Percentiles rank a stretch among this genome's conserved stretches.
Conservation (phyloP, 306 rosid genomes). For the Malus sieversii region DNA sequence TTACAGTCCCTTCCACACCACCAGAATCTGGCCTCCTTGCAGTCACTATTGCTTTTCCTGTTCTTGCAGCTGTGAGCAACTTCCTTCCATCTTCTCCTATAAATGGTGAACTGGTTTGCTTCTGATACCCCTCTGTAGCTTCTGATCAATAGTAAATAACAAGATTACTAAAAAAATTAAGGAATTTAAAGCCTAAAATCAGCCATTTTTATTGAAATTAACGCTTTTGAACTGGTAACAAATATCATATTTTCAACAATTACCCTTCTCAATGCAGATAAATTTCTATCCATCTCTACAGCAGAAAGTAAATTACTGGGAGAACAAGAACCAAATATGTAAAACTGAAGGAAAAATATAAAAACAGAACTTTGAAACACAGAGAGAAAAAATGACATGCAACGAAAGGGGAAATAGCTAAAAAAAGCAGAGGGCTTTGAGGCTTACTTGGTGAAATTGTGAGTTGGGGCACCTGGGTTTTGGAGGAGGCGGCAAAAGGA, state of each 20-base stretch:
- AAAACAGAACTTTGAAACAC: not conserved
- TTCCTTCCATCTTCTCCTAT: conserved; percentile 45
- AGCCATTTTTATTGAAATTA: not conserved
- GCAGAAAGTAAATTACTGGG: not conserved
- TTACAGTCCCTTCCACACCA: conserved; percentile 77
- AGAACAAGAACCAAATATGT: not conserved
- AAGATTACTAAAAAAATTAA: conserved; percentile 7
- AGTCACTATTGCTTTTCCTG: conserved; percentile 49
- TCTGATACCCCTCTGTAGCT: conserved; percentile 44
- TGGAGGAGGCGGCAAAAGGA: conserved; percentile 46
- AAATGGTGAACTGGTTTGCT: conserved; percentile 32
- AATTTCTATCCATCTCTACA: not conserved
- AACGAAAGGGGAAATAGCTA: conserved; percentile 12
- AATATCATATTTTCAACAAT: not conserved
- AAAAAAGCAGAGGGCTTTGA: conserved; percentile 5
- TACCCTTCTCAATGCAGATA: not conserved
- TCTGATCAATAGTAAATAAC: conserved; percentile 22
- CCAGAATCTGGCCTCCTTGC: conserved; percentile 93
- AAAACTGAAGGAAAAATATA: not conserved
- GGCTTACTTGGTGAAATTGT: conserved; percentile 43
- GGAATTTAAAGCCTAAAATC: not conserved
- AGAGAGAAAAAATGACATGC: conserved; percentile 2
- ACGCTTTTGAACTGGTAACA: not conserved
- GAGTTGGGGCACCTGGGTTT: conserved; percentile 40
- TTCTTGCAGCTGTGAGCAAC: conserved; percentile 26